phyloP scores from a whole-genome alignment of 345 rosid species.

The Stellera chamaejasme region DNA sequence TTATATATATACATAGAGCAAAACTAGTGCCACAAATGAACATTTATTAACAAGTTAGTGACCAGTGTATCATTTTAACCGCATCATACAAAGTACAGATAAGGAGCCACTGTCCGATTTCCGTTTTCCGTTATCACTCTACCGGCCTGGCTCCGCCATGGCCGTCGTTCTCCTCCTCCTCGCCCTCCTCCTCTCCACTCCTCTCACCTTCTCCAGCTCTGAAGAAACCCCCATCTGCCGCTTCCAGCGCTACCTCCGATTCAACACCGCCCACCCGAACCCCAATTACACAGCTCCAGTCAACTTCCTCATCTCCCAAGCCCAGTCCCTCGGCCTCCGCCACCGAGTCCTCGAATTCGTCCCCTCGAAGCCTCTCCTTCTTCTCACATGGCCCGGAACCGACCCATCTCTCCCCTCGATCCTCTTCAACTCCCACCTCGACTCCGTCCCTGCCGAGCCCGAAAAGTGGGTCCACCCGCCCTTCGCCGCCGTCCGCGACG shows the following conservation, averaged over 20 bases:
- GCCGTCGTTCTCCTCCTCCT: conserved; percentile 4
- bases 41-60: no score
- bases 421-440: conserved; percentile 88
- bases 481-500: conserved; percentile 56
- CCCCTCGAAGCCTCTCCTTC: conserved; percentile 45
- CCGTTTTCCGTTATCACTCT: no score
- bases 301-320: conserved; percentile 46
- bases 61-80: no score
- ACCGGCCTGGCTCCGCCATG: neutral
- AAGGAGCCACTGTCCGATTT: no score
- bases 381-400: conserved; percentile 71
- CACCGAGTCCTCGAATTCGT: conserved; percentile 37
- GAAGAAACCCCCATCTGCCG: conserved; percentile 39
- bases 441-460: conserved; percentile 83
- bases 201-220: conserved; percentile 11
- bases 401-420: conserved; percentile 61
- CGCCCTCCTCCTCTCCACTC: conserved; percentile 10
- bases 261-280: conserved; percentile 79
- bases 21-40: no score
- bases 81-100: no score
- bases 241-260: conserved; percentile 54
- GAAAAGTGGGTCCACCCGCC: conserved; percentile 78
- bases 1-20: no score
- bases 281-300: conserved; percentile 64
- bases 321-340: conserved; percentile 43